These are phyloP conservation scores for Talaromyces liani DNA, from an alignment of 495 filamentous ascomycete species.

Conservation along the genomic window DNA sequence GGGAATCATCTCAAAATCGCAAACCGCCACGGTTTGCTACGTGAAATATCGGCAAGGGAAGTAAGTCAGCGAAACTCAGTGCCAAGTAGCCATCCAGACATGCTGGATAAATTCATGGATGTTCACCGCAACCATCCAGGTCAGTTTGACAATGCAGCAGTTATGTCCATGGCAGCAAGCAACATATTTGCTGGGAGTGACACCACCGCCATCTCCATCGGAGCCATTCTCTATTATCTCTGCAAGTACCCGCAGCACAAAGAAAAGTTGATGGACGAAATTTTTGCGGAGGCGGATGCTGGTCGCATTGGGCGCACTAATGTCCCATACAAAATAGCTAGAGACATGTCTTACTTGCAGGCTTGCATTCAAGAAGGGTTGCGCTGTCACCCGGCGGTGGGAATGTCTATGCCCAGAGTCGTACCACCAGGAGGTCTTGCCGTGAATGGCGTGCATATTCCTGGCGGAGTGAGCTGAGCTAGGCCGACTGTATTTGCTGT, in stretches of 20 bases:
- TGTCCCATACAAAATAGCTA: conserved; percentile 14
- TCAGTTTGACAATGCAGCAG: conserved; percentile 30
- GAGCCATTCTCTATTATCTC: conserved; percentile 31
- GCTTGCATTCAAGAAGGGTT: conserved; percentile 46
- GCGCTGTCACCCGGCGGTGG: conserved; percentile 30
- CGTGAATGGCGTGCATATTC: conserved; percentile 25
- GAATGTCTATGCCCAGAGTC: conserved; percentile 20
- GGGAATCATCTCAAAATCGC: conserved; percentile 29
- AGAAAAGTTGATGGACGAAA: conserved; percentile 23
- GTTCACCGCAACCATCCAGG: conserved; percentile 28
- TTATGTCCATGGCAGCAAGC: conserved; percentile 27
- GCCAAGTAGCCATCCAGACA: conserved; percentile 28
- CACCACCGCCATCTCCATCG: conserved; percentile 30
- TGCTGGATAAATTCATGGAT: conserved; percentile 38
- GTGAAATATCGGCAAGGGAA: conserved; percentile 30
- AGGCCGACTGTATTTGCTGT: not conserved
- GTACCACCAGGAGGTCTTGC: conserved; percentile 22
- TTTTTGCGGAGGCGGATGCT: conserved; percentile 23
- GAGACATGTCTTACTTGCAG: conserved; percentile 28
- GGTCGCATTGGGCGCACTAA: conserved; percentile 16
- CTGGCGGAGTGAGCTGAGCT: conserved; percentile 28
- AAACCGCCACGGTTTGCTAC: conserved; percentile 21
- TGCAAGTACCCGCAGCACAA: conserved; percentile 24
- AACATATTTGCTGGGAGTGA: conserved; percentile 40
- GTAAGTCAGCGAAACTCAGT: conserved; percentile 32